Base-by-base conservation (phyloP, 768 basidiomycete genomes). In the Agaricus subrufescens region DNA sequence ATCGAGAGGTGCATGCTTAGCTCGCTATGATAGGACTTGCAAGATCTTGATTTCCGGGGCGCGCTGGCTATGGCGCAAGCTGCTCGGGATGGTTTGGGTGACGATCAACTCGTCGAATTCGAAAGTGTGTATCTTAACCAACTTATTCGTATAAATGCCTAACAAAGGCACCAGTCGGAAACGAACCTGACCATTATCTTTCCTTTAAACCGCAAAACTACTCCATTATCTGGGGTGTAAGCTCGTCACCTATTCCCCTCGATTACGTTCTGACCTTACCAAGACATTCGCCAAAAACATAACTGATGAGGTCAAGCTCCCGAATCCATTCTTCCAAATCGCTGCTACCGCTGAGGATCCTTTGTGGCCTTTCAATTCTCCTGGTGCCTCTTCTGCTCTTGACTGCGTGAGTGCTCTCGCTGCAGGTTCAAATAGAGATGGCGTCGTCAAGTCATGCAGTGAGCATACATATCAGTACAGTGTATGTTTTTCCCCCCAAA, bases 391-490 rank as follows among this genome's bases (percentile, higher is more conserved):
- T n/a, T 71, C 72, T 3, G 71, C 73, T 44, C 68, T 82, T 15
- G 75, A 78, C 50, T 81, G 80, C 54, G 75, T 75, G 31, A 82
- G 77, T 50, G 73, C 77, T 11, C 66, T 81, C 9, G 75, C 73
- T 38, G 75, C 78, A 43, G 80, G 80, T 30, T 75, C 71, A 2
- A 69, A 79, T 53, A 60, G 62, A 6, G 73, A 65, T 29, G 63
- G 68, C 54, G 76, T 76, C n/a, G 76, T 77, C 11, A 70, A 67
- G 47, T 71, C 69, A 2, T 81, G 80, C 60, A 80, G 78, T 58
- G 80, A 82, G 62, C 80, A 80, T 54, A 79, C 78, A 1, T 80
- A 81, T 59, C 79, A 81, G 54, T 81, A 81, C 59, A 78, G 75
- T 57, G 79, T 78, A 58, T 59, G 75, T 63, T 29, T 31, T 27